Base-by-base conservation (phyloP, 192 early-diverging fungal species). In the Paraglomus brasilianum region DNA sequence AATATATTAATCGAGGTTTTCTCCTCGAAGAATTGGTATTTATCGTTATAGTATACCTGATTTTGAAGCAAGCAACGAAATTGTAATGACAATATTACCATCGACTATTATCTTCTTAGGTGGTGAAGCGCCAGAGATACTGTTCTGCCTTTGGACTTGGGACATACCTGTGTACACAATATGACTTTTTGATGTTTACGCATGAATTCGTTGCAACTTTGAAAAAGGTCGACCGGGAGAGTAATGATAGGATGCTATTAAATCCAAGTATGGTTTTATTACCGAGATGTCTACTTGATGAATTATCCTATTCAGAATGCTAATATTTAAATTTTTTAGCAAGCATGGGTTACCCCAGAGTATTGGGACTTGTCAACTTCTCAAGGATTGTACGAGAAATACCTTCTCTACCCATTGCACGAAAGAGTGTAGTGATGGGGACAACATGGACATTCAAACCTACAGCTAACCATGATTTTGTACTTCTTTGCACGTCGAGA, bases 171-270 rank as follows among this genome's bases (percentile, higher is more conserved):
- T 95, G 91, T 73, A 90, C 89, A 11, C 88, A 90, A 71, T 95
- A 89, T 70, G 92, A 97, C 62, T 95, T 97, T 70, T 76, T 97
- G 64, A 91, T 93, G 78, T 95, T 97, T 67, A 93, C 93, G 9
- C 95, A 97, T 75, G 95, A 96, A 76, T 97, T 92, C 46, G 87
- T 96, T 63, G 90, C 89, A 5, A 89, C 92, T 0, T 79, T 96
- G 49, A 82, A 86, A 17, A 93, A 93, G 66, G 80, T 89, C 1
- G 83, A 86, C 11, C 74, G 74, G 45, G 68, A 78, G 7, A 61
- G 78, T 13, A 72, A 83, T 49, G 82, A 89, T 42, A 69, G 45
- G 36, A 85, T 87, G 83, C 60, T 79, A 21, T 66, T 87, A 1
- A 66, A 52, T n/a, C 71, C 73, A 55, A 75, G 78, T 80, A 80